Evolutionary conservation across 495 filamentous ascomycete species (phyloP).

Genomic region (Penicillium soppii): DNA sequence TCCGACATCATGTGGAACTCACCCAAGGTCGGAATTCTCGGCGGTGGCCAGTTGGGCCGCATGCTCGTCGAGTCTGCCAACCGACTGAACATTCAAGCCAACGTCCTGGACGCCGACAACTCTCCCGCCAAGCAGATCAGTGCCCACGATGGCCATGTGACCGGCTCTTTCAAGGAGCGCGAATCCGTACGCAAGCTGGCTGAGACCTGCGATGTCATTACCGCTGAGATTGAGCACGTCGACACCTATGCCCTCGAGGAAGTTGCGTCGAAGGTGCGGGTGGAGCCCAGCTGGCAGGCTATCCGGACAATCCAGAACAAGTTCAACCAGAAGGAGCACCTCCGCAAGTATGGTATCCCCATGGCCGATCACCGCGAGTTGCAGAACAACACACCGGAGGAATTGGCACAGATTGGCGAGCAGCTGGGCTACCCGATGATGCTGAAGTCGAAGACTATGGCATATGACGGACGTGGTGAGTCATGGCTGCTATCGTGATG

Average conservation of each 20-base stretch:
- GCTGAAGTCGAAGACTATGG: conserved; percentile 90
- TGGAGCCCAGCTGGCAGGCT: conserved; percentile 89
- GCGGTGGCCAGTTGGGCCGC: conserved; percentile 83
- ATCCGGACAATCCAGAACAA: conserved; percentile 96
- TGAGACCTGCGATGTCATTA: conserved; percentile 74
- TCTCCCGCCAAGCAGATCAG: conserved; percentile 92
- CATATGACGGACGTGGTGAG: conserved; percentile 83
- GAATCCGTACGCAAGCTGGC: conserved; percentile 77
- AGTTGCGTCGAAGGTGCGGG: conserved; percentile 58
- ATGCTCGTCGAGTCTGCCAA: conserved; percentile 96
- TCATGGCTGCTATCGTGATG: not conserved
- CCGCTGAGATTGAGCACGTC: conserved; percentile 98
- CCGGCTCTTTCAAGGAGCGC: conserved; percentile 81
- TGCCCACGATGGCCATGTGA: conserved; percentile 67
- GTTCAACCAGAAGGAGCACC: conserved; percentile 84
- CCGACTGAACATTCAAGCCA: conserved; percentile 75
- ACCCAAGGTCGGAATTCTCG: conserved; percentile 63
- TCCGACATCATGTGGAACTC: conserved; percentile 45
- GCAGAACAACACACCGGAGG: conserved; percentile 48
- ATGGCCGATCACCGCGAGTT: conserved; percentile 68
- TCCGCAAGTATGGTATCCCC: conserved; percentile 64
- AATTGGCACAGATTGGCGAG: conserved; percentile 61
- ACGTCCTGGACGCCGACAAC: conserved; percentile 75
- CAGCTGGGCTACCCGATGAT: conserved; percentile 84
- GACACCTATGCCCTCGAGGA: conserved; percentile 90